These are phyloP conservation scores for Byssochlamys sp. DNA, from an alignment of 2,329 filamentous ascomycete species.

Conservation along the genomic window DNA sequence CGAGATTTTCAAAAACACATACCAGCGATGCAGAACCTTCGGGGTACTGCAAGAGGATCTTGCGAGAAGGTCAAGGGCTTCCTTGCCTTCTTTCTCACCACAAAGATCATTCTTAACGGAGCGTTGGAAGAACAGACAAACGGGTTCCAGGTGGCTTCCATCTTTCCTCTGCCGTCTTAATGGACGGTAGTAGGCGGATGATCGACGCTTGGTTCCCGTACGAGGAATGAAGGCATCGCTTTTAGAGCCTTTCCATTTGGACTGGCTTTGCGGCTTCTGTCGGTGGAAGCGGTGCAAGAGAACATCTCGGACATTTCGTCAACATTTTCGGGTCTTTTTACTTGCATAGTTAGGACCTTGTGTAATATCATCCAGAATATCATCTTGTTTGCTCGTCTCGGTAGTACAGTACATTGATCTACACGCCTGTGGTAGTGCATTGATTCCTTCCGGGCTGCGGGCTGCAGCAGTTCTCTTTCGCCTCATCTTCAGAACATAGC, in stretches of 20 bases:
- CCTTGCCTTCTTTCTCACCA: conserved; percentile 19
- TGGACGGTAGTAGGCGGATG: conserved; percentile 4
- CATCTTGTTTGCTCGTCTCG: neutral
- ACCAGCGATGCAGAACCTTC: conserved; percentile 64
- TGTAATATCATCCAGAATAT: neutral
- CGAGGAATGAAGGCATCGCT: conserved; percentile 30
- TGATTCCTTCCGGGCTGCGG: neutral
- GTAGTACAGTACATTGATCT: neutral
- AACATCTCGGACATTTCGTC: conserved; percentile 30
- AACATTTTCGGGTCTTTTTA: neutral
- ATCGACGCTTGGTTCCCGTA: conserved; percentile 1
- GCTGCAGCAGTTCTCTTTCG: neutral
- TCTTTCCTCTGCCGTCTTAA: conserved; percentile 12
- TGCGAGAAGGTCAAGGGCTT: conserved; percentile 31
- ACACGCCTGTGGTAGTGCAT: neutral
- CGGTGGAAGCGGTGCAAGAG: conserved; percentile 31
- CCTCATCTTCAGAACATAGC: no score
- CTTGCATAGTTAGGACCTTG: neutral
- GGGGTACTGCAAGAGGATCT: conserved; percentile 62
- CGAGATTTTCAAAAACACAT: conserved; percentile 7
- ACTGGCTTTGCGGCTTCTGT: conserved; percentile 10
- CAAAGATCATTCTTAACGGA: conserved; percentile 70
- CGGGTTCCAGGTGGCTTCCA: conserved; percentile 14
- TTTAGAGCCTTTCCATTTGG: conserved; percentile 16
- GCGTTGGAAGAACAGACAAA: conserved; percentile 59